Evolutionary conservation across 1,284 basidiomycete species (phyloP).

Genomic region (Cryptococcus sp.): DNA sequence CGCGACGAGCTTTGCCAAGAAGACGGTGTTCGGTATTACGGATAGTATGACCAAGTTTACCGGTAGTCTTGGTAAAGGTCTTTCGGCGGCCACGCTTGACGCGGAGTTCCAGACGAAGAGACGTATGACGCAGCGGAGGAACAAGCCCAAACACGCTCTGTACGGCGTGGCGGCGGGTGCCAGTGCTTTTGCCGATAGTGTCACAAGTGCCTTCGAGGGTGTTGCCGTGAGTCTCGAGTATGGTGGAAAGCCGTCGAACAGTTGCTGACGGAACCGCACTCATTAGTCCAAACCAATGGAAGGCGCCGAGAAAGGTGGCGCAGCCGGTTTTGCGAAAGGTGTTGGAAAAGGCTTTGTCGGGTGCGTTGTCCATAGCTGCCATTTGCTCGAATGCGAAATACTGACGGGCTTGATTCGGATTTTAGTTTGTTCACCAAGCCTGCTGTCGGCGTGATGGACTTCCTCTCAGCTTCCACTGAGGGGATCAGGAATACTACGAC

Average conservation of each 20-base stretch:
- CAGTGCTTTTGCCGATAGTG: constrained; percentile 88
- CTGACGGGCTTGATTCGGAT: constrained; percentile 3
- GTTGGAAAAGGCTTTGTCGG: constrained; percentile 96
- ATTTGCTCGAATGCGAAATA: background rate
- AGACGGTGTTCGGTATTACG: constrained; percentile 94
- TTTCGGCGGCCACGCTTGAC: constrained; percentile 96
- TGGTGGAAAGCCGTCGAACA: background rate
- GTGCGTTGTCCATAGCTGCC: constrained; percentile 51
- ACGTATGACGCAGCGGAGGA: constrained; percentile 83
- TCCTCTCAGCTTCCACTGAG: constrained; percentile 94
- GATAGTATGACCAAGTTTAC: constrained; percentile 98
- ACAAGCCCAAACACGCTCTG: constrained; percentile 95
- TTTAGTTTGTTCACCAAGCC: constrained; percentile 76
- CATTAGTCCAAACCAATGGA: constrained; percentile 87
- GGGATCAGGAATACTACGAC: constrained; percentile 98
- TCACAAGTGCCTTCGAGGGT: constrained; percentile 95
- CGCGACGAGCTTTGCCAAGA: constrained; percentile 97
- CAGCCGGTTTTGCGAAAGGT: constrained; percentile 95
- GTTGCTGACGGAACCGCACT: background rate
- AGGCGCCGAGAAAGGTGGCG: constrained; percentile 92
- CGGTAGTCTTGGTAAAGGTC: constrained; percentile 92
- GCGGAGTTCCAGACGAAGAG: constrained; percentile 90
- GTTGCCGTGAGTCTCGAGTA: constrained; percentile 67
- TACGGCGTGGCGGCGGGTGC: constrained; percentile 94
- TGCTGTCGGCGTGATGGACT: constrained; percentile 92